phyloP scores from a whole-genome alignment of 176 grass and related monocot genomes.

The Oryza brachyantha region DNA sequence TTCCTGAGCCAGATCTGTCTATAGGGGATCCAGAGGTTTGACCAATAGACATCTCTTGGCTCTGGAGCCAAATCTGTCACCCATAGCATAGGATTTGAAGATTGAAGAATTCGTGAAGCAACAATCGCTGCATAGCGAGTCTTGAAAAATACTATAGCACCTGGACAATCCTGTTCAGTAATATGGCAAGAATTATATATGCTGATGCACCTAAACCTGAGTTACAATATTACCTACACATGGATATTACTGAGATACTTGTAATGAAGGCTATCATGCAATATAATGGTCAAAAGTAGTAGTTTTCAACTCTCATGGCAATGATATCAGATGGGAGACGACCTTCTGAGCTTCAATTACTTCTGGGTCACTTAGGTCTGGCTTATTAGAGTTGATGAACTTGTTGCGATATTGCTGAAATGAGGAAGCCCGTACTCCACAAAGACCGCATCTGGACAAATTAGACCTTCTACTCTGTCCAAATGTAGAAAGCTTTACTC shows the following conservation, averaged over 20 bases:
- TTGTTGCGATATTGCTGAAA: conserved; percentile 66
- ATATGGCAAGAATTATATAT: conserved; percentile 18
- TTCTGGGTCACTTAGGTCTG: conserved; percentile 35
- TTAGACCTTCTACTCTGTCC: conserved; percentile 45
- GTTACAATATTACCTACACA: neutral
- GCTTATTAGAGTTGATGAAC: conserved; percentile 47
- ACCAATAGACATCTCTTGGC: conserved; percentile 88
- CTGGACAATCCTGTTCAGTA: conserved; percentile 61
- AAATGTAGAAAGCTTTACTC: conserved; percentile 45
- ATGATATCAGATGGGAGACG: neutral
- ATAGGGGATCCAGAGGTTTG: conserved; percentile 87
- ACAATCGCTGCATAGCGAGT: conserved; percentile 86
- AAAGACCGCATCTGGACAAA: conserved; percentile 76
- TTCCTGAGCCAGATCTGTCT: conserved; percentile 76
- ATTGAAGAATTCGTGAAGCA: conserved; percentile 71
- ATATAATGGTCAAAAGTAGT: conserved; percentile 1
- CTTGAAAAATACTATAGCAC: conserved; percentile 96
- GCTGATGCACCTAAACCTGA: conserved; percentile 9
- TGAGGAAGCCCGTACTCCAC: conserved; percentile 59
- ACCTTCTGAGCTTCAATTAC: conserved; percentile 69
- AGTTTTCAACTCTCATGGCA: conserved; percentile 12
- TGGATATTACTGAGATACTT: neutral
- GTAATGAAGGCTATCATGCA: neutral
- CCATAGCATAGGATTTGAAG: conserved; percentile 90
- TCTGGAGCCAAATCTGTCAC: conserved; percentile 76